Base-by-base conservation (phyloP, 768 basidiomycete genomes). In the Austroboletus eburneus region DNA sequence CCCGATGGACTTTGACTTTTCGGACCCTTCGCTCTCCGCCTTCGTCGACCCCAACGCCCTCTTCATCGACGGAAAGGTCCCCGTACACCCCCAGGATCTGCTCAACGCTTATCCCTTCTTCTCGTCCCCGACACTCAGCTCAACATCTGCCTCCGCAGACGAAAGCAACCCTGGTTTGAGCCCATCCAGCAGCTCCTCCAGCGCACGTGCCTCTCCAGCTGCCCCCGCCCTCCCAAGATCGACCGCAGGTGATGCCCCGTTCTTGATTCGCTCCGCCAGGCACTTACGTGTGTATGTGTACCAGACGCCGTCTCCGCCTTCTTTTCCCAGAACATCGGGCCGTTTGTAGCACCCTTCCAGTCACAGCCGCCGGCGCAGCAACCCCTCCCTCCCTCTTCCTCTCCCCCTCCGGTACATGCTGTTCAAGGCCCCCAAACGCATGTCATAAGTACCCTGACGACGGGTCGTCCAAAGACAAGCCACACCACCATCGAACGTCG, bases 401-500 rank as follows among this genome's bases (percentile, higher is more conserved):
- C 73, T 20, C 71, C 61, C n/a, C n/a, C n/a, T n/a, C 58, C 60
- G 1, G 45, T 56, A 13, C 59, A 68, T 23, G 29, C 51, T 2
- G 9, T 42, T n/a, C 54, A 65, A 4, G 61, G 52, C 17, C 48
- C 58, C 16, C 61, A 60, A 24, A 61, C 57, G 2, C 61, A 56
- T 22, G 37, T 54, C 37, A 59, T 55, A 43, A 54, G 48, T 47
- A 46, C 53, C 34, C 21, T 50, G 20, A 37, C 51, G 17, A 55
- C 46, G 12, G 57, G 23, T 29, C 63, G 49, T 45, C 65, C 52
- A n/a, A 92, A 91, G 69, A 91, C 90, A 0, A 86, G 85, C 55
- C 90, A 92, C 60, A 92, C 90, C 4, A 91, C 89, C 18, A 91
- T 92, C 49, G 90, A 92, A 66, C 78, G 90, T 9, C 78, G 90